phyloP scores from a whole-genome alignment of 306 rosid species.

The Myrica gale region DNA sequence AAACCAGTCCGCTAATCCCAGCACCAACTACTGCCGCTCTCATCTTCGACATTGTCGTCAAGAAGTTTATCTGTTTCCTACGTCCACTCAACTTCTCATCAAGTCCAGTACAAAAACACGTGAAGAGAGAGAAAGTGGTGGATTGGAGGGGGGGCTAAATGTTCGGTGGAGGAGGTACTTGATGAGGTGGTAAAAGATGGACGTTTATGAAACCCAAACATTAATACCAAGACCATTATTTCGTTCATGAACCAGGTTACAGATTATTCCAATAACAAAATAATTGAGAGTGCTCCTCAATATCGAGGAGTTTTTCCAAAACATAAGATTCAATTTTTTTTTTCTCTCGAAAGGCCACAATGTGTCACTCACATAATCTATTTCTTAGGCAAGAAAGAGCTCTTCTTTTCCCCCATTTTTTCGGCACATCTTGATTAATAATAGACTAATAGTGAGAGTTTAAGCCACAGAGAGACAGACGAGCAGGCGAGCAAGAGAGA shows the following conservation, averaged over 20 bases:
- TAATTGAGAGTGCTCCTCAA: neutral
- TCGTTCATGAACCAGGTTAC: neutral
- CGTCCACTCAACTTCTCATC: neutral
- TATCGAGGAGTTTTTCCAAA: neutral
- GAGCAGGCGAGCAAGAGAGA: neutral
- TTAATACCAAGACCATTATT: neutral
- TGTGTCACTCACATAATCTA: neutral
- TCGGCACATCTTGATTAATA: neutral
- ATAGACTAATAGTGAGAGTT: neutral
- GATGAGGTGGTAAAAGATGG: too few relatives aligned
- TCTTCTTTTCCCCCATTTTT: neutral
- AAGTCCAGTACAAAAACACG: neutral
- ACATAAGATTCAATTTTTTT: neutral
- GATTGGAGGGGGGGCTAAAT: too few relatives aligned
- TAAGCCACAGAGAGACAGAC: neutral
- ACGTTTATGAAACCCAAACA: neutral
- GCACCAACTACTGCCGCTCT: slow-evolving; percentile 73
- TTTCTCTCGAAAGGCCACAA: neutral
- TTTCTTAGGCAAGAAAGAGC: neutral
- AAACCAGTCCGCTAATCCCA: slow-evolving; percentile 72
- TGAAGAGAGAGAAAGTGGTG: too few relatives aligned
- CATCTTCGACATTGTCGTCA: slow-evolving; percentile 31
- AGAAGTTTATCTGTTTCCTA: neutral
- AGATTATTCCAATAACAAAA: neutral
- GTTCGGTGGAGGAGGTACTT: too few relatives aligned